These are phyloP conservation scores for Litchi chinensis DNA, from an alignment of 345 rosid genomes.

Conservation along the genomic window DNA sequence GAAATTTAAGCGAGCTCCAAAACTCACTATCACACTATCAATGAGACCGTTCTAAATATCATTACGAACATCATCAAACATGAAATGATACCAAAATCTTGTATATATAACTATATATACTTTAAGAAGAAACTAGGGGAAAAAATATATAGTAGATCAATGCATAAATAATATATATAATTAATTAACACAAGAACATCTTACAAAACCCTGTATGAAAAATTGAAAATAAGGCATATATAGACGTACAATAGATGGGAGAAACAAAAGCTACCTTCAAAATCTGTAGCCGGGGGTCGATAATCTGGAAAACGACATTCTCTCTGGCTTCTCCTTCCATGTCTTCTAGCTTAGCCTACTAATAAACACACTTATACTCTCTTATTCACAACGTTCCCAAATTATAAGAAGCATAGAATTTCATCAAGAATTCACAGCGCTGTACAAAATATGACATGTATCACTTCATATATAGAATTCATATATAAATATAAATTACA, in stretches of 20 bases:
- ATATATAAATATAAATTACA: slow-evolving; percentile 4
- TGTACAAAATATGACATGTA: slow-evolving; percentile 21
- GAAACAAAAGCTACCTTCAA: slow-evolving; percentile 18
- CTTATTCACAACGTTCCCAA: slow-evolving; percentile 3
- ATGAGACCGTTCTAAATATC: not conserved
- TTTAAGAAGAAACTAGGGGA: not conserved
- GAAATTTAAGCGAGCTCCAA: too few relatives aligned
- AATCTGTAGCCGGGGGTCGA: not conserved
- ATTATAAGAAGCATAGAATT: slow-evolving; percentile 19
- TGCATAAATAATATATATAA: not conserved
- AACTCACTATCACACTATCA: not conserved
- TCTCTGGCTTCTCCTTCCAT: slow-evolving; percentile 6
- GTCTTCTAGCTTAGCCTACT: slow-evolving; percentile 14
- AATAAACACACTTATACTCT: not conserved
- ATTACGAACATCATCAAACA: not conserved
- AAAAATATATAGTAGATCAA: not conserved
- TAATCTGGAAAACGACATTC: not conserved
- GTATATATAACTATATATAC: not conserved
- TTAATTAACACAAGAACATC: slow-evolving; percentile 17
- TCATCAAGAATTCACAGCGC: slow-evolving; percentile 19
- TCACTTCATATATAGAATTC: slow-evolving; percentile 1
- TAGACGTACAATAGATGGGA: not conserved
- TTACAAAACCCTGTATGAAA: slow-evolving; percentile 29
- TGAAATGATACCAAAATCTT: not conserved
- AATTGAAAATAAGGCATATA: slow-evolving; percentile 18